Evolutionary conservation across 345 rosid genomes (phyloP), one percentile per base, ranked within the genome.

Genomic region (Cardiospermum halicacabum): DNA sequence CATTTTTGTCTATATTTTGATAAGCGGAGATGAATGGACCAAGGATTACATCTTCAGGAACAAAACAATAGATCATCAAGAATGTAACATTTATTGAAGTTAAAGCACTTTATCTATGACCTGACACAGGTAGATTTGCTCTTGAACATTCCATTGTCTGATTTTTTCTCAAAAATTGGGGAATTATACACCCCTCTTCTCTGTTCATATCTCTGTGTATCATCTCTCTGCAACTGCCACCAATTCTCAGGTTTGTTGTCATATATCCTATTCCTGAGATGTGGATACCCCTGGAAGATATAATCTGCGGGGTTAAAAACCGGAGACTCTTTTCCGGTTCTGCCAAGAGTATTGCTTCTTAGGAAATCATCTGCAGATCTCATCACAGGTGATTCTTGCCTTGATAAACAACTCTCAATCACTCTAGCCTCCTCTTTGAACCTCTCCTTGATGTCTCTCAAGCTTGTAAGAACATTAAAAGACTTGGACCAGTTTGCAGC

Each of bases 351-450:
- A 60, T 64, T 48, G 62, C 71, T 70, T 31, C 49, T 57, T 34
- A 57, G 69, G 27, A 13, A 53, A 30, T 5, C 26, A 10, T 65
- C 66, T 34, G 73, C 49, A 28, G 73, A 79, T 34, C 59, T 62
- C 67, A 69, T 65, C 55, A 64, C 58, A 6, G 80, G 61, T 3
- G 73, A 53, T 65, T 73, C 81, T 53, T 64, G 75, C 51, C 75
- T 69, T 25, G 66, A 39, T 24, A 88, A 64, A 69, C 97, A 91
- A 24, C 72, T 84, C 68, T 88, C 93, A 58, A 94, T 87, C 69
- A 94, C 95, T 19, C 69, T 82, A 7, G 89, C 84, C 74, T 94
- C 99, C 72, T 89, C 95, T 65, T 64, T 91, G 67, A 91, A 84
- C 64, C 87, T 84, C 13, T 82, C 86, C 48, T 76, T 81, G 4